Conservation (phyloP, 2,329 filamentous ascomycete species). For the Gnomoniopsis sp. region DNA sequence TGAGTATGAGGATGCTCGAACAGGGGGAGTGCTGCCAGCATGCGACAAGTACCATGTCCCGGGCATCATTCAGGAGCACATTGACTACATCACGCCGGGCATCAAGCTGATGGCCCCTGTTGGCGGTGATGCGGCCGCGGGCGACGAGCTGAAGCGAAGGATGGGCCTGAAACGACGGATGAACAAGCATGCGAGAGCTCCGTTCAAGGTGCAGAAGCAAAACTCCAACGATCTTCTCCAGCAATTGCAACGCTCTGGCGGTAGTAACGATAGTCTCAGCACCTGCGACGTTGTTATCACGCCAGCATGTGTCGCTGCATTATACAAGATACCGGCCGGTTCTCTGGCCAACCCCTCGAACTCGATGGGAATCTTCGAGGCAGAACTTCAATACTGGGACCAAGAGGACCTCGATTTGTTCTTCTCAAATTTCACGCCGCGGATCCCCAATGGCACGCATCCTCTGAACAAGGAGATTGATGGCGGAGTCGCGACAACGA, state of each 20-base stretch:
- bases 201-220: background rate
- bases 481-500: conserved; percentile 11
- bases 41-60: conserved; percentile 19
- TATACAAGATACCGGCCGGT: conserved; percentile 20
- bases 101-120: conserved; percentile 19
- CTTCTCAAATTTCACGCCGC: background rate
- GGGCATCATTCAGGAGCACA: conserved; percentile 13
- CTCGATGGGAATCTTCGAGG: conserved; percentile 27
- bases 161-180: background rate
- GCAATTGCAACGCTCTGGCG: background rate
- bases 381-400: conserved; percentile 31
- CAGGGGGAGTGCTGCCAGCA: conserved; percentile 22
- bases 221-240: background rate
- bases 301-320: conserved; percentile 9
- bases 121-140: conserved; percentile 1
- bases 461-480: conserved; percentile 6
- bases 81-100: conserved; percentile 20
- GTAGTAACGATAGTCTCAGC: conserved; percentile 1
- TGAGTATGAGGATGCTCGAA: conserved; percentile 23
- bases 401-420: conserved; percentile 10
- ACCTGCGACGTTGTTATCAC: conserved; percentile 7
- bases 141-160: background rate
- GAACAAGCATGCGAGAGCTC: background rate
- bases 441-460: conserved; percentile 9
- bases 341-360: conserved; percentile 18